Evolutionary conservation across 306 rosid species (phyloP).

Genomic region (Luffa aegyptiaca): DNA sequence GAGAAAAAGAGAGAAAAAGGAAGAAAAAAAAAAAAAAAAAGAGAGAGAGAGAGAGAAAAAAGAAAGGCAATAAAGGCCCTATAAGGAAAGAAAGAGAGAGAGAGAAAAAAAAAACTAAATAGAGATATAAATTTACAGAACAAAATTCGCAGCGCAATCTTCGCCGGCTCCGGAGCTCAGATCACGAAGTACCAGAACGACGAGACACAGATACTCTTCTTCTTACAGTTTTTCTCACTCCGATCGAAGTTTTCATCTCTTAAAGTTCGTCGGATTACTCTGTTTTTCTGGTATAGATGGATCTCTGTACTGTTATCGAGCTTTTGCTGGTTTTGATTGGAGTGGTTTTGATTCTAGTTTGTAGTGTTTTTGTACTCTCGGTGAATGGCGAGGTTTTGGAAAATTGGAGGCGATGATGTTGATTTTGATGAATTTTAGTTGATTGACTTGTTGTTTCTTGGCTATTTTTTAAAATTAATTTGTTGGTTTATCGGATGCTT

Average conservation of each 20-base stretch:
- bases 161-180: constrained; percentile 14
- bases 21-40: not conserved
- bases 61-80: not conserved
- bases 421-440: not conserved
- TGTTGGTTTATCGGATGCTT: not conserved
- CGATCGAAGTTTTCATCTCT: not conserved
- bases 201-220: not conserved
- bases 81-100: not conserved
- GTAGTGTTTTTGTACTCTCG: not conserved
- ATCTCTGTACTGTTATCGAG: not conserved
- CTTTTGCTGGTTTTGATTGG: not conserved
- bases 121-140: not conserved
- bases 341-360: not conserved
- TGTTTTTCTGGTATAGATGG: constrained; percentile 4
- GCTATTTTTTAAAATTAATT: not conserved
- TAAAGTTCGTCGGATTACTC: not conserved
- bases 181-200: not conserved
- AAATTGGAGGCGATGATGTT: not conserved
- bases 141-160: not conserved
- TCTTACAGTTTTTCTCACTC: not conserved
- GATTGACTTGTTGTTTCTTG: not conserved
- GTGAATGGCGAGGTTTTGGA: not conserved
- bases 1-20: not conserved
- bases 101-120: not conserved
- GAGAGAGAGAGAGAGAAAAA: not conserved